Conservation (phyloP, 73 alveolate species). For the Uronychia setigera region DNA sequence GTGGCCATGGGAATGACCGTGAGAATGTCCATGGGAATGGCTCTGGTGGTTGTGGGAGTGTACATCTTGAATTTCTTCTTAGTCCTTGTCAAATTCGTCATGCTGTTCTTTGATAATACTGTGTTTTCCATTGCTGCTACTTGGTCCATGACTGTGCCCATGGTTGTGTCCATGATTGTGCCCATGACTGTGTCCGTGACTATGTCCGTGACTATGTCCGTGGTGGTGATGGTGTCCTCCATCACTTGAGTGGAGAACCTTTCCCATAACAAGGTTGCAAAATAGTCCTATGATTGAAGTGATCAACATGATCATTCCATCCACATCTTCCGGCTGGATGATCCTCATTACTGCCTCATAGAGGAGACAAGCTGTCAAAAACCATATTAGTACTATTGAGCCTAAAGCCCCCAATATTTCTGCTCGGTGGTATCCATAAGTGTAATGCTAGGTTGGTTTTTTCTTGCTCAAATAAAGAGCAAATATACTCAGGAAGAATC, state of each 20-base stretch:
- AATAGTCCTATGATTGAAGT: slow-evolving; percentile 78
- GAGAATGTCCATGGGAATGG: slow-evolving; percentile 49
- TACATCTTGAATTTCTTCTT: background rate
- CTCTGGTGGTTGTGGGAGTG: slow-evolving; percentile 26
- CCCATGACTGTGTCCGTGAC: slow-evolving; percentile 8
- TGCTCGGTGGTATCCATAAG: slow-evolving; percentile 91
- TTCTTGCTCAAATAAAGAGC: slow-evolving; percentile 68
- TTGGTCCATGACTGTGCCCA: slow-evolving; percentile 22
- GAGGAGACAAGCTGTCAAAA: slow-evolving; percentile 78
- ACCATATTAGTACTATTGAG: slow-evolving; percentile 79
- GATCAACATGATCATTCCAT: slow-evolving; percentile 74
- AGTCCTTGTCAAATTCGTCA: background rate
- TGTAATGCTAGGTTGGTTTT: slow-evolving; percentile 61
- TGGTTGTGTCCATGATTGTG: slow-evolving; percentile 47
- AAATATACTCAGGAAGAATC: slow-evolving; percentile 70
- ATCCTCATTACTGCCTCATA: slow-evolving; percentile 67
- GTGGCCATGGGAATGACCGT: slow-evolving; percentile 44
- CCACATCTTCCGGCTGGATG: slow-evolving; percentile 63
- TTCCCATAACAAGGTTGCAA: slow-evolving; percentile 82
- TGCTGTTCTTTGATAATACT: background rate
- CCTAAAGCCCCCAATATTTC: slow-evolving; percentile 88
- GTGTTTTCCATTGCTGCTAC: background rate
- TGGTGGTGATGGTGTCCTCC: slow-evolving; percentile 41
- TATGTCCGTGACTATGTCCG: slow-evolving; percentile 59
- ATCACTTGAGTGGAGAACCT: slow-evolving; percentile 40